Base-by-base conservation (phyloP, 2,329 filamentous ascomycete species). In the Pseudofabraea citricarpa region DNA sequence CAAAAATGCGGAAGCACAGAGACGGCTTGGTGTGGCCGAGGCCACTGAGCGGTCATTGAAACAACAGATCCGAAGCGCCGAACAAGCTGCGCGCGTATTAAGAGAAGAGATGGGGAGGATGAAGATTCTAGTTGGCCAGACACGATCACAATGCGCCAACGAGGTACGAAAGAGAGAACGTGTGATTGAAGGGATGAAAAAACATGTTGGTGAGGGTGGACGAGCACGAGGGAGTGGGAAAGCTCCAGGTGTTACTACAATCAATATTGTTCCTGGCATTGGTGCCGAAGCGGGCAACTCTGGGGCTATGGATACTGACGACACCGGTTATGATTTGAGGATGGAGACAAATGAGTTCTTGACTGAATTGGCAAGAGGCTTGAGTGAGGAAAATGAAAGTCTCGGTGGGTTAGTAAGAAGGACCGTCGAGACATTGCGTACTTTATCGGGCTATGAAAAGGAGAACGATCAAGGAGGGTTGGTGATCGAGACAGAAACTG, bases 271-370 rank as follows among this genome's bases (percentile, higher is more conserved):
- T 39, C 70, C 81, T 57, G 71, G 81, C 44, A 48, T 71, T 53
- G 63, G 72, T 54, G 49, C 64, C 62, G 60, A 79, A 56, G 26
- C 53, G 45, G 19, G 52, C 44, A 53, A 47, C 10, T 37, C 24
- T 26, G 43, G 27, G 24, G 48, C 20, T 5, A 35, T 42, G 46
- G 51, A 39, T 31, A 52, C 32, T 39, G 54, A 74, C 65, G 60
- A 78, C 68, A 62, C 78, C 66, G 47, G 74, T 65, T 78, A 91
- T 64, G 86, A 81, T 54, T 68, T 97, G 48, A 83, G 83, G 56
- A 81, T 84, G 61, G 93, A 97, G 66, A 95, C 91, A 5, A 95
- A 91, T 37, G 83, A 90, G 39, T 96, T 96, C 59, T 70, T 98
- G 45, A 93, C 90, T 0, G 83, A 87, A 57, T 69, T 95, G 46